phyloP scores from a whole-genome alignment of 805 yeast species.

The Ogataea polymorpha region DNA sequence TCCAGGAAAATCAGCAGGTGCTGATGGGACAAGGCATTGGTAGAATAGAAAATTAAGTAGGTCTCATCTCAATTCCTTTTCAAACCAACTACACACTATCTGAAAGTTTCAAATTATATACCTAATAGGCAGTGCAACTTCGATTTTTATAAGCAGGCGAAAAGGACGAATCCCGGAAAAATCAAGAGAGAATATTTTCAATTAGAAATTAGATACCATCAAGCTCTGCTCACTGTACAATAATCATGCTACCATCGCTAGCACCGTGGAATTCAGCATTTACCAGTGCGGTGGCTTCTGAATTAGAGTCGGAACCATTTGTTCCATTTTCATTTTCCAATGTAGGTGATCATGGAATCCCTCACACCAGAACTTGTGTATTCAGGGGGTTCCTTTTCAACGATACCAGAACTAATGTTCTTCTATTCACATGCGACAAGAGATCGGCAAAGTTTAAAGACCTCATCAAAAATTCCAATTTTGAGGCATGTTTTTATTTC shows the following conservation, averaged over 20 bases:
- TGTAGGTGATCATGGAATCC: constrained; percentile 50
- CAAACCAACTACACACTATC: too few relatives aligned
- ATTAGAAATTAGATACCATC: not conserved
- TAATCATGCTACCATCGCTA: constrained; percentile 31
- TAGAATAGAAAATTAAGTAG: not conserved
- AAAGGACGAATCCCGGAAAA: constrained; percentile 4
- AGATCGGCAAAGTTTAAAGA: constrained; percentile 64
- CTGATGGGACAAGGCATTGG: constrained; percentile 85
- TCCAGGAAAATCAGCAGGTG: constrained; percentile 71
- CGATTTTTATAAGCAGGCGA: not conserved
- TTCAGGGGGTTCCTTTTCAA: constrained; percentile 73
- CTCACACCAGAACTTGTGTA: constrained; percentile 68
- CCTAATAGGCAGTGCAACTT: not conserved
- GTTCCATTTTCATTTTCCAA: constrained; percentile 68
- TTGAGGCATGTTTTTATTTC: constrained; percentile 79
- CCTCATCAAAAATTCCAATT: constrained; percentile 46
- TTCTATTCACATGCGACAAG: constrained; percentile 69
- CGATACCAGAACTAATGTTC: constrained; percentile 61
- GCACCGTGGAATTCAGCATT: constrained; percentile 81
- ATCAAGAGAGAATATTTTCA: not conserved
- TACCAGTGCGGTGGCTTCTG: constrained; percentile 48
- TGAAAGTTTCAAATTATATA: too few relatives aligned
- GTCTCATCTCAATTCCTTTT: too few relatives aligned
- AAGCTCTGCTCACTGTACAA: not conserved
- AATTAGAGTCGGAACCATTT: constrained; percentile 45